phyloP scores from a whole-genome alignment of 257 asterid species.

The Salvia rosmarinus region DNA sequence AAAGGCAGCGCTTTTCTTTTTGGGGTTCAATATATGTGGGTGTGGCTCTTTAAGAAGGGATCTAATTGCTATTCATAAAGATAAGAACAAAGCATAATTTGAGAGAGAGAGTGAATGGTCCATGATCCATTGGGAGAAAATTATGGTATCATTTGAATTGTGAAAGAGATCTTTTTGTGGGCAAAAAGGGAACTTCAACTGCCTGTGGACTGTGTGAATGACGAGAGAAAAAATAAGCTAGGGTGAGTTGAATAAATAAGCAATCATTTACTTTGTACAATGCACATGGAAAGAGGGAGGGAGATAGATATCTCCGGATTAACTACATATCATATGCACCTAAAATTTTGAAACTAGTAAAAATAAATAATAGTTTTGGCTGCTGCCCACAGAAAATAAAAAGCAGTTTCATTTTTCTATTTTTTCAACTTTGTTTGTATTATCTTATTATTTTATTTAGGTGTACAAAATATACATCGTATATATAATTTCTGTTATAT shows the following conservation, averaged over 20 bases:
- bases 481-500: too few relatives aligned
- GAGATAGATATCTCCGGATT: neutral
- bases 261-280: slow-evolving; percentile 15
- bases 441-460: too few relatives aligned
- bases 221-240: too few relatives aligned
- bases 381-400: neutral
- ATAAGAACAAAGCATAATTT: slow-evolving; percentile 42
- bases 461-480: too few relatives aligned
- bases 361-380: too few relatives aligned
- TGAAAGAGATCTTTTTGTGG: neutral
- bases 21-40: slow-evolving; percentile 38
- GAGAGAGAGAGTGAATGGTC: slow-evolving; percentile 38
- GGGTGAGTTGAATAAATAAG: neutral
- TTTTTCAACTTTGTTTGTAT: neutral
- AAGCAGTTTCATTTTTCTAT: too few relatives aligned
- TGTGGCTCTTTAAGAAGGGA: slow-evolving; percentile 24
- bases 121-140: slow-evolving; percentile 28
- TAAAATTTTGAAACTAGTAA: too few relatives aligned
- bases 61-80: slow-evolving; percentile 29
- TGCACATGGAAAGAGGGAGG: neutral
- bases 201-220: too few relatives aligned
- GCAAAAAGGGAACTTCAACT: neutral
- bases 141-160: neutral
- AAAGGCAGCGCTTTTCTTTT: neutral
- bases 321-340: too few relatives aligned